phyloP scores from a whole-genome alignment of 2,329 filamentous ascomycete species.

The Aspergillus puulaauensis region DNA sequence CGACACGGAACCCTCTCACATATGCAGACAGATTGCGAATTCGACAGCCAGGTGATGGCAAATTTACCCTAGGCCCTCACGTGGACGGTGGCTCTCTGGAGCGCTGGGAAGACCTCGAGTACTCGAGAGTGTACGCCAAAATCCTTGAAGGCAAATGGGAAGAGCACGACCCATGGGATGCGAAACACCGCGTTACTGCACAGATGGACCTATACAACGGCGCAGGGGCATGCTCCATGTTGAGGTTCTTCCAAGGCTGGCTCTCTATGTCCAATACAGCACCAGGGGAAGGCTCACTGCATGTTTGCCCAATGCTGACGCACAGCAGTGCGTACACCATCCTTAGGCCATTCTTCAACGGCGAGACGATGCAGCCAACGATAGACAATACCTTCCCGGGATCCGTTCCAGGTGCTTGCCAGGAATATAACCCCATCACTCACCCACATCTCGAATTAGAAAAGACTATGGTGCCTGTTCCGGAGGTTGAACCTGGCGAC shows the following conservation, averaged over 20 bases:
- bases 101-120: slow-evolving; percentile 70
- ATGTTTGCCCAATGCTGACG: slow-evolving; percentile 75
- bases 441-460: slow-evolving; percentile 71
- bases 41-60: slow-evolving; percentile 67
- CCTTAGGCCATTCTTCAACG: slow-evolving; percentile 78
- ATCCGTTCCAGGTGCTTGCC: slow-evolving; percentile 65
- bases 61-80: slow-evolving; percentile 72
- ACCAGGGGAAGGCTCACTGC: slow-evolving; percentile 74
- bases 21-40: slow-evolving; percentile 75
- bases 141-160: slow-evolving; percentile 79
- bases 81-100: slow-evolving; percentile 73
- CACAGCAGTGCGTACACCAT: slow-evolving; percentile 78
- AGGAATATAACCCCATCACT: slow-evolving; percentile 63
- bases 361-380: slow-evolving; percentile 45
- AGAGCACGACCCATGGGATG: slow-evolving; percentile 78
- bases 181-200: slow-evolving; percentile 65
- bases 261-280: slow-evolving; percentile 70
- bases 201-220: slow-evolving; percentile 77
- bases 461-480: slow-evolving; percentile 70
- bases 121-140: slow-evolving; percentile 69
- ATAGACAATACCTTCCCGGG: slow-evolving; percentile 61
- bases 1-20: slow-evolving; percentile 59
- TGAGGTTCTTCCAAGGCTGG: slow-evolving; percentile 91
- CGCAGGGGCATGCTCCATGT: slow-evolving; percentile 77
- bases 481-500: slow-evolving; percentile 68